These are phyloP conservation scores for Aphanomyces euteiches DNA, from an alignment of 352 stramenopile genomes.

Conservation along the genomic window DNA sequence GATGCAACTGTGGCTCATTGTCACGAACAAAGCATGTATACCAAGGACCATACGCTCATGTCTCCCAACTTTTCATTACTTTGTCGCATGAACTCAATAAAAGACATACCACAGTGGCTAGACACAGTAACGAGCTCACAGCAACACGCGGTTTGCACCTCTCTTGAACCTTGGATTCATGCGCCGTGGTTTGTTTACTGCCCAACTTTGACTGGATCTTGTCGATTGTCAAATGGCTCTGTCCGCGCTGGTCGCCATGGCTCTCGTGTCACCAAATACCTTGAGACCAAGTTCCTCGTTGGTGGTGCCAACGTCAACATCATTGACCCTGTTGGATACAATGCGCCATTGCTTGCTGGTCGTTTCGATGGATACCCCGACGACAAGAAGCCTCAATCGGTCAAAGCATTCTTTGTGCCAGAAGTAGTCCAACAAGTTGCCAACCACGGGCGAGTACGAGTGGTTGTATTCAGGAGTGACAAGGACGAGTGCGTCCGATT, in stretches of 20 bases:
- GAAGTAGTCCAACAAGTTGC: conserved; percentile 37
- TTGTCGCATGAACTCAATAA: no score
- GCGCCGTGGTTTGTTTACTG: no score
- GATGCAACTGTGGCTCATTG: no score
- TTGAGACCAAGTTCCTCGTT: background rate
- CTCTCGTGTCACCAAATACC: background rate
- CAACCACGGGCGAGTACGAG: conserved; percentile 49
- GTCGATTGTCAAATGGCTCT: conserved; percentile 7
- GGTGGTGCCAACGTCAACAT: conserved; percentile 4
- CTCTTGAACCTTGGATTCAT: no score
- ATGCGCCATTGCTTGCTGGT: conserved; percentile 2
- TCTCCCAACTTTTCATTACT: no score
- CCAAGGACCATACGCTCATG: no score
- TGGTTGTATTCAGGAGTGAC: conserved; percentile 61
- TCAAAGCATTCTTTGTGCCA: conserved; percentile 27
- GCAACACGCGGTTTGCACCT: no score
- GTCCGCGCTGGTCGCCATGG: conserved; percentile 14
- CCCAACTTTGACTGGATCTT: no score
- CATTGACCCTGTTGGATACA: conserved; percentile 18
- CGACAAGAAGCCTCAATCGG: conserved; percentile 33
- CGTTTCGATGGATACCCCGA: conserved; percentile 25
- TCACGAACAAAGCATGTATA: no score
- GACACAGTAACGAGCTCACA: no score
- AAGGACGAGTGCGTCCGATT: conserved; percentile 57
- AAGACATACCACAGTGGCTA: no score